These are phyloP conservation scores for Alternaria triticina DNA, from an alignment of 2,329 filamentous ascomycete species.

Conservation along the genomic window DNA sequence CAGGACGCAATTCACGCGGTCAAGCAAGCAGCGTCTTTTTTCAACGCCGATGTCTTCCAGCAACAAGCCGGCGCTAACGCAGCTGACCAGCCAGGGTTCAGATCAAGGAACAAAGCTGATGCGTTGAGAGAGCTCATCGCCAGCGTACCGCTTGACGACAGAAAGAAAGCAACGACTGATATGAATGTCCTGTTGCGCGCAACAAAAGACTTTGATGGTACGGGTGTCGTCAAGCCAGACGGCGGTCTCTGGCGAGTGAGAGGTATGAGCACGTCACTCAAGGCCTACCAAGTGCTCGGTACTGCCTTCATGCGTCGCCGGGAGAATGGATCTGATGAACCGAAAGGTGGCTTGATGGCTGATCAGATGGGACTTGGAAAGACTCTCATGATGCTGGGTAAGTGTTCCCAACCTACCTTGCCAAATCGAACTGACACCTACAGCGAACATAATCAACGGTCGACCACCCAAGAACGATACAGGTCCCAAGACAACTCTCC, in stretches of 20 bases:
- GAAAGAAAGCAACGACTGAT: constrained; percentile 43
- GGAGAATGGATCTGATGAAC: constrained; percentile 51
- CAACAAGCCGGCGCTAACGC: constrained; percentile 36
- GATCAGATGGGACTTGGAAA: constrained; percentile 54
- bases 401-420: background rate
- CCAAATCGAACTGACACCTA: background rate
- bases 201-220: constrained; percentile 51
- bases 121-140: constrained; percentile 52
- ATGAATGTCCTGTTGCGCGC: constrained; percentile 48
- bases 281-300: constrained; percentile 60
- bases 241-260: constrained; percentile 53
- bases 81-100: constrained; percentile 34
- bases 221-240: constrained; percentile 38
- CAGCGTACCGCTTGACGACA: constrained; percentile 46
- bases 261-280: constrained; percentile 57
- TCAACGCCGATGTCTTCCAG: constrained; percentile 40
- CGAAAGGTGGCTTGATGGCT: constrained; percentile 51
- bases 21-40: constrained; percentile 30
- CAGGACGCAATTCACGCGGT: constrained; percentile 21
- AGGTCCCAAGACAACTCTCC: constrained; percentile 47
- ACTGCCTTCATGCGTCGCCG: constrained; percentile 62
- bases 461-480: constrained; percentile 13
- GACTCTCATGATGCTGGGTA: constrained; percentile 48
- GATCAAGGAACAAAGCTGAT: constrained; percentile 29
- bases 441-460: constrained; percentile 54